These are phyloP conservation scores for Capsicum pubescens DNA, from an alignment of 257 asterid species.

Conservation along the genomic window DNA sequence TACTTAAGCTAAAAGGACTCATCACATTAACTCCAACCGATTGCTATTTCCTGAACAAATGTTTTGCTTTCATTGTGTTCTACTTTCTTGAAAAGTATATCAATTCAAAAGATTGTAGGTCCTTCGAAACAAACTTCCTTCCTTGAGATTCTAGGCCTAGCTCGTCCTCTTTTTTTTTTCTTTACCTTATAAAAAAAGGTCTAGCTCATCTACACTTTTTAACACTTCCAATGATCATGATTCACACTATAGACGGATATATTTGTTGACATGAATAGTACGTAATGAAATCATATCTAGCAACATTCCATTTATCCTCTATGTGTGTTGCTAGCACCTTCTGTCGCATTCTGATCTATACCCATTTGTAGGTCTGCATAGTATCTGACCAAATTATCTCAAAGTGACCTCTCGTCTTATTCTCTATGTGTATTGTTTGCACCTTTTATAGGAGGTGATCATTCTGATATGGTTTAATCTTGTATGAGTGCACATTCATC, in stretches of 20 bases:
- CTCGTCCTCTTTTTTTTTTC: neutral
- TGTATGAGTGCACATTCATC: neutral
- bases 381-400: neutral
- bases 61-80: neutral
- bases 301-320: neutral
- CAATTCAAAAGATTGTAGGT: constrained; percentile 5
- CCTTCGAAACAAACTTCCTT: neutral
- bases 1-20: neutral
- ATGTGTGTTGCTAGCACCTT: neutral
- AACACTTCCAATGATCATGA: neutral
- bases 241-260: neutral
- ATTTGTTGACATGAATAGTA: neutral
- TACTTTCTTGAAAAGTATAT: neutral
- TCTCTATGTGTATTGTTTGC: neutral
- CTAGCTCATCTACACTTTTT: neutral
- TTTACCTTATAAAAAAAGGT: neutral
- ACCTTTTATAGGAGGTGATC: constrained; percentile 21
- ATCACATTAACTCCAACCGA: neutral
- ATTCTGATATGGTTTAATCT: neutral
- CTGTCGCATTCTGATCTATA: neutral
- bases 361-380: neutral
- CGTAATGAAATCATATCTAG: neutral
- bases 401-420: neutral
- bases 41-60: neutral
- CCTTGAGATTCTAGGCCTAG: constrained; percentile 12